These are phyloP conservation scores for Camellia lanceoleosa DNA, from an alignment of 148 eudicot species.

Conservation along the genomic window DNA sequence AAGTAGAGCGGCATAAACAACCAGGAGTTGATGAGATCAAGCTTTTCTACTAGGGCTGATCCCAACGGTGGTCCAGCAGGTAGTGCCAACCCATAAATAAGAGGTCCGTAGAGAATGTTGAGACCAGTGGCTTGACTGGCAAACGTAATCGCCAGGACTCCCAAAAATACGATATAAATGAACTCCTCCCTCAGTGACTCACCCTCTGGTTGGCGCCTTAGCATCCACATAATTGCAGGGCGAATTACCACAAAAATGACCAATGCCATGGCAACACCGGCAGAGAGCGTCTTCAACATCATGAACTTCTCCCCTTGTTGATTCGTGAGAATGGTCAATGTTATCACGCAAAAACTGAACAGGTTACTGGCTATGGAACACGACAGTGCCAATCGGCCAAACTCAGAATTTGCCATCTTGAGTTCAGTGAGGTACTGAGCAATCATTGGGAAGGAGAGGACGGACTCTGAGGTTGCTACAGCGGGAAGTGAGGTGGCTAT, in stretches of 20 bases:
- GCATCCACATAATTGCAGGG: neutral
- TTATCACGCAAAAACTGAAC: neutral
- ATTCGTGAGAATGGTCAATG: neutral
- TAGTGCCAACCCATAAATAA: constrained; percentile 16
- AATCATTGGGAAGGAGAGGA: constrained; percentile 17
- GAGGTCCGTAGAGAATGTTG: constrained; percentile 14
- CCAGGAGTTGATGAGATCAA: constrained; percentile 16
- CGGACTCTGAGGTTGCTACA: neutral
- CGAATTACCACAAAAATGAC: constrained; percentile 1
- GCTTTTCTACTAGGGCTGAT: constrained; percentile 18
- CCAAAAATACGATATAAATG: constrained; percentile 2
- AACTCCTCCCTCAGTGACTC: constrained; percentile 4
- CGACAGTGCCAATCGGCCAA: constrained; percentile 18
- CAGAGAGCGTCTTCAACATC: neutral
- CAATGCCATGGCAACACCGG: constrained; percentile 9
- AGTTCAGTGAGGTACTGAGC: constrained; percentile 18
- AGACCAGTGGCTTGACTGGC: constrained; percentile 15
- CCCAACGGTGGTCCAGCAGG: constrained; percentile 23
- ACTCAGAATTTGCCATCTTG: constrained; percentile 17
- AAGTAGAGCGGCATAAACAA: constrained; percentile 20
- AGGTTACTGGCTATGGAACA: constrained; percentile 1
- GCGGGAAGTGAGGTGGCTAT: neutral
- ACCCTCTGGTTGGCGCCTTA: constrained; percentile 7
- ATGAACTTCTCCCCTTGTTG: neutral
- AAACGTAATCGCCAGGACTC: constrained; percentile 3